A percentile compares a stretch with the other conserved stretches of the same genome.
phyloP scores from a whole-genome alignment of 1,284 basidiomycete genomes.

The Abortiporus biennis region DNA sequence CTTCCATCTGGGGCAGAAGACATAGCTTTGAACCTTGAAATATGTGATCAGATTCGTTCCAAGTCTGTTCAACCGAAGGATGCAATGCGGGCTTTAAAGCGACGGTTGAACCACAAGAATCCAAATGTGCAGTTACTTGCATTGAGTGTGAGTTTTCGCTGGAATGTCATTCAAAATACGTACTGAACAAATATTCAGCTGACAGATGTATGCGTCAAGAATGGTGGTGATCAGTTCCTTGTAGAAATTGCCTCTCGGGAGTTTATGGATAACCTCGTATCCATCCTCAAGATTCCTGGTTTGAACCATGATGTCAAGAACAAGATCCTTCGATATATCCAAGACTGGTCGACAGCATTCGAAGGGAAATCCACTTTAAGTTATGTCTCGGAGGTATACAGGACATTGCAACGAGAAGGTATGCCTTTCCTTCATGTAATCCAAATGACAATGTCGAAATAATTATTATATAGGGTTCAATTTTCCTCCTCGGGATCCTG shows the following conservation, averaged over 20 bases:
- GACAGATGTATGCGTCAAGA: slow-evolving; percentile 95
- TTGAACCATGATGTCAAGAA: slow-evolving; percentile 83
- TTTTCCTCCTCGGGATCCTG: slow-evolving; percentile 78
- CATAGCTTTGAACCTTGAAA: slow-evolving; percentile 91
- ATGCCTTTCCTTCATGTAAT: slow-evolving; percentile 14
- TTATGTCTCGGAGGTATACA: slow-evolving; percentile 79
- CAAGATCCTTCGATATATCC: slow-evolving; percentile 75
- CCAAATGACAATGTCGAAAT: slow-evolving; percentile 1
- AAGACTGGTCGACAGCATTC: slow-evolving; percentile 92
- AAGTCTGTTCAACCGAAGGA: slow-evolving; percentile 84
- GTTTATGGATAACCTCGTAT: slow-evolving; percentile 90
- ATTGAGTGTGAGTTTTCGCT: slow-evolving; percentile 57
- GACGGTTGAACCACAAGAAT: slow-evolving; percentile 89
- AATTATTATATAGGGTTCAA: slow-evolving; percentile 51
- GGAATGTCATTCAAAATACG: neutral
- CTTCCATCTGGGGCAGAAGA: slow-evolving; percentile 81
- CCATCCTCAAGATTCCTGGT: slow-evolving; percentile 68
- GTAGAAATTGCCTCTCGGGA: slow-evolving; percentile 81
- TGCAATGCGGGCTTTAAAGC: slow-evolving; percentile 87
- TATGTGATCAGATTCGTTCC: slow-evolving; percentile 94
- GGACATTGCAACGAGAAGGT: slow-evolving; percentile 73
- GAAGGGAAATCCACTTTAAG: slow-evolving; percentile 73
- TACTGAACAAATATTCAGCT: slow-evolving; percentile 42
- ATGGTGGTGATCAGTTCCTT: slow-evolving; percentile 92
- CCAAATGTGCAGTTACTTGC: slow-evolving; percentile 92